Evolutionary conservation across 2,329 filamentous ascomycete species (phyloP), one percentile per base, ranked within the genome.

Genomic region (Xylaria sp.): DNA sequence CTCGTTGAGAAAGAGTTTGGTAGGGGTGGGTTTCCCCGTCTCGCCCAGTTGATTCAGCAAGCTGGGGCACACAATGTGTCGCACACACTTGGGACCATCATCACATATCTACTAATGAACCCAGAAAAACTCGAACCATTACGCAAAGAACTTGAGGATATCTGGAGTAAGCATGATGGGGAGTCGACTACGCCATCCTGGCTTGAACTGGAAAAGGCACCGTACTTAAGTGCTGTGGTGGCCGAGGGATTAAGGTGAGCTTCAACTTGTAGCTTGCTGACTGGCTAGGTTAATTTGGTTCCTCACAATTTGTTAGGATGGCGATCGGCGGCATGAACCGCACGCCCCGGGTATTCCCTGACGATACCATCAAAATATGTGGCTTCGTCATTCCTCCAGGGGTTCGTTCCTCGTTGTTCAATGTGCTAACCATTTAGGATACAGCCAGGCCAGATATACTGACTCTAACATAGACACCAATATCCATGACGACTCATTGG

Each of bases 41-140:
- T 64, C 18, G 62, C 62, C 21, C 62, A 64, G 25, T 8, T 64
- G 9, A 64, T 64, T 16, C 54, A 64, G 18, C 62, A 64, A 51
- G 62, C 54, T 1, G 62, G 62, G 5, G 42, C 62, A 21, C 62
- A 64, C 18, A 59, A 64, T 10, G 53, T 64, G 32, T 64, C 62
- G 6, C 62, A 64, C 35, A 59, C 62, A 23, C 54, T 64, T n/a
- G 54, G 53, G 32, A 64, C 62, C 18, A 64, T 64, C 18, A 23
- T 64, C 23, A 59, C 62, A 4, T 29, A 59, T 6, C 44, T 64
- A 1, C 62, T 64, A 13, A 50, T 58, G 29, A 25, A 18, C 1
- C 62, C 62, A 29, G 42, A 64, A 23, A 64, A 58, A 51, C 42
- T 58, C 18, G 32, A 29, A 3, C 62, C 62, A 8, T 29, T 64